These are phyloP conservation scores for Penicillium sp. DNA, from an alignment of 2,329 filamentous ascomycete species.

Conservation along the genomic window DNA sequence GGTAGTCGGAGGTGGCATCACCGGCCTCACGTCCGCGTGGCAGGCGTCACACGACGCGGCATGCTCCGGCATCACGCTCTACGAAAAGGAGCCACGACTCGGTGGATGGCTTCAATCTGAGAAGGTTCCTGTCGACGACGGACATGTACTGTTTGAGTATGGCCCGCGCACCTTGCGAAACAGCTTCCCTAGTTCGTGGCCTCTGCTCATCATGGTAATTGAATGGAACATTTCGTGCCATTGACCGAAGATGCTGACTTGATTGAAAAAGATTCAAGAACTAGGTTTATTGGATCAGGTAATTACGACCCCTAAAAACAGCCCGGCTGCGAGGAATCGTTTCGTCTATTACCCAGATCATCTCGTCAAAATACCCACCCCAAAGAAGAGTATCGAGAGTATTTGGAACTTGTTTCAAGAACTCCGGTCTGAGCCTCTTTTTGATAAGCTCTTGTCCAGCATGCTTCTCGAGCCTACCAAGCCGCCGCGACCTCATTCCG, in stretches of 20 bases:
- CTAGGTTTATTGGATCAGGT: conserved; percentile 56
- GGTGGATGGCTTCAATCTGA: conserved; percentile 83
- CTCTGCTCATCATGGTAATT: conserved; percentile 67
- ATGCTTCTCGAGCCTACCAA: conserved; percentile 32
- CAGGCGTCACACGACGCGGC: conserved; percentile 68
- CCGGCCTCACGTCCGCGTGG: conserved; percentile 72
- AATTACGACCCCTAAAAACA: conserved; percentile 49
- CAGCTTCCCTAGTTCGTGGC: conserved; percentile 54
- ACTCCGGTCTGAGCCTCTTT: conserved; percentile 53
- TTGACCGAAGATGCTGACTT: conserved; percentile 12
- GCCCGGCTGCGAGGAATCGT: conserved; percentile 58
- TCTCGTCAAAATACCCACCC: conserved; percentile 49
- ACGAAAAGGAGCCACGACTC: conserved; percentile 64
- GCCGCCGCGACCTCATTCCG: conserved; percentile 29
- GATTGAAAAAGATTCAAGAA: conserved; percentile 50
- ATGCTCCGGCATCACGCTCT: conserved; percentile 69
- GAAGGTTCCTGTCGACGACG: conserved; percentile 54
- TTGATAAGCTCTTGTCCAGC: conserved; percentile 45
- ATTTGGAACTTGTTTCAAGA: conserved; percentile 31
- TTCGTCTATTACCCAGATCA: conserved; percentile 88
- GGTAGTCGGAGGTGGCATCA: conserved; percentile 76
- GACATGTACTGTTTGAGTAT: conserved; percentile 69
- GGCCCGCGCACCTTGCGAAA: conserved; percentile 73
- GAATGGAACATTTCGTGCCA: not conserved
- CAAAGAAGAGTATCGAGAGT: conserved; percentile 27